Base-by-base conservation (phyloP, 306 rosid genomes). In the Albizia julibrissin region DNA sequence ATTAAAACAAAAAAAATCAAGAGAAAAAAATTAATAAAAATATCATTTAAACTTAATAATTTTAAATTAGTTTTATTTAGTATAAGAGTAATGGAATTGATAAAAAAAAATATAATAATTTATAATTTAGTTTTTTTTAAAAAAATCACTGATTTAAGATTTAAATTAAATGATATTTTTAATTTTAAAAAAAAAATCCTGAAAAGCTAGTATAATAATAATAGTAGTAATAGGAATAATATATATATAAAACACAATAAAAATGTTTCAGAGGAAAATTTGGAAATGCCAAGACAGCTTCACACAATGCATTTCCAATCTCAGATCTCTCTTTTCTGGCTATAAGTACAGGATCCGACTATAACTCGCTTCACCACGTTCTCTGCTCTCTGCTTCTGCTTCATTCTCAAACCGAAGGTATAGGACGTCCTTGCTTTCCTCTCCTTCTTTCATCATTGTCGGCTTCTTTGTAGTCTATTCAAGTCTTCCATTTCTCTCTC, bases 311-410 rank as follows among this genome's bases (percentile, higher is more conserved):
- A 10, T 43, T 71, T 52, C 85, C 80, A 71, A 19, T 72, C 80
- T 69, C 74, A 80, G 87, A 85, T 85, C 87, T 71, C 13, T 13
- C 43, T 15, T 21, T 16, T 22, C n/a, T 6, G 49, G 7, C 39
- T 40, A 15, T 42, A 81, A 81, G 72, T 85, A 85, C 77, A 77
- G 79, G 72, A 62, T 71, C 68, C 14, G 24, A 22, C 0, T 1
- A 15, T 13, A 49, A 8, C n/a, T 72, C 73, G 50, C 58, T 12
- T 1, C 50, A 50, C 69, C 75, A 31, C 77, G 82, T 67, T 31
- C 82, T 43, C 26, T 42, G 39, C 46, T 64, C 66, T 72, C 69
- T 75, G 33, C 75, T 47, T 72, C 69, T 75, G 33, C 75, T 47
- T 64, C 84, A 40, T 19, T 78, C 22, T 33, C 47, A 43, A 24